A percentile compares a stretch with the other conserved stretches of the same genome.
Evolutionary conservation across 768 basidiomycete species (phyloP).

Genomic region (Tylopilus subfusipes): DNA sequence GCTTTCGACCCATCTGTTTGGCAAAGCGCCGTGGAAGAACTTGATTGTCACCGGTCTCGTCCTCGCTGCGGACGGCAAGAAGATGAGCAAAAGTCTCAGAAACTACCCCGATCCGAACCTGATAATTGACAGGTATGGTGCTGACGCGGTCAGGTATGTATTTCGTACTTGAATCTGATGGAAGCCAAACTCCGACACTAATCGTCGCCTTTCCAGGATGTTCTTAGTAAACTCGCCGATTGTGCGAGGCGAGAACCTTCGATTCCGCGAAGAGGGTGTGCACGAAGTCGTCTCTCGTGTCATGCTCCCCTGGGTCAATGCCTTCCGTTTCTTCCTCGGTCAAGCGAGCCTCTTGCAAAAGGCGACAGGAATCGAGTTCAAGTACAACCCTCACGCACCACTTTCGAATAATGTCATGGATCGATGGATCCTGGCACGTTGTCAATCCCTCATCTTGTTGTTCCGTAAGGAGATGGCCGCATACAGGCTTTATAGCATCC

Average conservation of each 20-base stretch:
- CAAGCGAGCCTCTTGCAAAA: conserved; percentile 87
- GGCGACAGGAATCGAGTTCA: conserved; percentile 69
- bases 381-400: conserved; percentile 82
- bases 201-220: conserved; percentile 53
- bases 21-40: conserved; percentile 96
- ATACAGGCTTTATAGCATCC: conserved; percentile 95
- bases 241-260: conserved; percentile 94
- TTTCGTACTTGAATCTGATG: not conserved
- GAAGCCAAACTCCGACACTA: not conserved
- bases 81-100: conserved; percentile 97
- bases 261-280: conserved; percentile 98
- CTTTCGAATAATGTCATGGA: conserved; percentile 95
- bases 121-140: conserved; percentile 88
- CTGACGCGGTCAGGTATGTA: conserved; percentile 83
- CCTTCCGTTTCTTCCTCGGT: conserved; percentile 98
- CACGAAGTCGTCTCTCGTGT: conserved; percentile 96
- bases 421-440: conserved; percentile 96
- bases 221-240: conserved; percentile 99
- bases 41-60: conserved; percentile 95
- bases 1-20: conserved; percentile 92
- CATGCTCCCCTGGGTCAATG: conserved; percentile 96
- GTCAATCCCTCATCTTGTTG: conserved; percentile 90
- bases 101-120: conserved; percentile 97
- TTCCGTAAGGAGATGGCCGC: conserved; percentile 96
- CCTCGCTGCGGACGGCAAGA: conserved; percentile 95